Percentiles rank a stretch among this genome's conserved stretches.
Evolutionary conservation across 768 basidiomycete genomes (phyloP).

Genomic region (Mycena capillaripes): DNA sequence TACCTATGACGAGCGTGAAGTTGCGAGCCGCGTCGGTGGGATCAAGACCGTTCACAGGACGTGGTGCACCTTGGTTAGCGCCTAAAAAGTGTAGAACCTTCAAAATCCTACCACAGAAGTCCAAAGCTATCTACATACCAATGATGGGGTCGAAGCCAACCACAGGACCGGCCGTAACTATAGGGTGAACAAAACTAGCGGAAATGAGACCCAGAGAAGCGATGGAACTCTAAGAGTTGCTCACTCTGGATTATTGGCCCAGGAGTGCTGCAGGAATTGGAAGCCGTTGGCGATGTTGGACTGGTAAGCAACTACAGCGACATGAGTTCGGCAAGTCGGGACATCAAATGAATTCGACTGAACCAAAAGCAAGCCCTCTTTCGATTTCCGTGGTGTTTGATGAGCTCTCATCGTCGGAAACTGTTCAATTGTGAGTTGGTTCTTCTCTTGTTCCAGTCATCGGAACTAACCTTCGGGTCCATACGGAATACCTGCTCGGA

Average conservation of each 20-base stretch:
- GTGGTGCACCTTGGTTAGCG: background rate
- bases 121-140: background rate
- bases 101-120: background rate
- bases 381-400: too few relatives aligned
- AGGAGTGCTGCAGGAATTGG: constrained; percentile 29
- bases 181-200: background rate
- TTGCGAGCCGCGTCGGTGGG: background rate
- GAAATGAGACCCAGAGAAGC: background rate
- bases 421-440: too few relatives aligned
- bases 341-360: background rate
- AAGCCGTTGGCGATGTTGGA: constrained; percentile 27
- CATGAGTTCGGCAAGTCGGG: background rate
- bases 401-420: too few relatives aligned
- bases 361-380: too few relatives aligned
- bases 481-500: too few relatives aligned
- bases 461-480: too few relatives aligned
- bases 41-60: background rate
- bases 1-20: background rate
- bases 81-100: background rate
- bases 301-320: constrained; percentile 25
- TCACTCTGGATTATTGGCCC: constrained; percentile 27
- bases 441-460: too few relatives aligned
- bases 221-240: too few relatives aligned
- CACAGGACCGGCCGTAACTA: background rate
- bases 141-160: constrained; percentile 1